Evolutionary conservation across 2,329 filamentous ascomycete genomes (phyloP), one percentile per base, ranked within the genome.

Genomic region (Epichloe baconii): DNA sequence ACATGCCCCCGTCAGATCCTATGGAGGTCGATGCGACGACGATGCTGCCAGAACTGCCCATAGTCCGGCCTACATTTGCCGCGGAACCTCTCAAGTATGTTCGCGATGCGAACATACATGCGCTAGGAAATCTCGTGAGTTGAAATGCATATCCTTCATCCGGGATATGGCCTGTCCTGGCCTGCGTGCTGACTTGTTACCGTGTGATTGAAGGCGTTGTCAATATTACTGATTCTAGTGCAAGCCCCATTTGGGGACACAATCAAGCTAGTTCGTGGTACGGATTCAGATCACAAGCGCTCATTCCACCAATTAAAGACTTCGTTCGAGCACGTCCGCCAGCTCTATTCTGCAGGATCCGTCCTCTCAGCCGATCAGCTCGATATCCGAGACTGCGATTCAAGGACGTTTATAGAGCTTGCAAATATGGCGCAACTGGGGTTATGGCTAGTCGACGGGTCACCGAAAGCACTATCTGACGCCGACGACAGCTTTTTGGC

Each of bases 361-460:
- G 61, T 66, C 47, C 53, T 71, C n/a, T 62, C 62, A 2, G 61
- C 63, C 35, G 58, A 63, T 17, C 63, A 68, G n/a, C 55, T 66
- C n/a, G 61, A 65, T 36, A 55, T 67, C 14, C 57, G 64, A 44
- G 61, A 64, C 35, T 48, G 57, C 23, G 65, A 70, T 42, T 61
- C 61, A 19, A 60, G 61, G 23, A 64, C 62, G 14, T 61, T 69
- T 26, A 64, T 77, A 21, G 69, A 72, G 41, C 65, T 77, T 55
- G 67, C 71, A 10, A 77, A 78, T 52, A 63, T 78, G 51, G 73
- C 74, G 3, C 70, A 72, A 38, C 67, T 76, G 37, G 69, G 68
- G 19, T 59, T 62, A 0, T 71, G 70, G 62, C 53, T 71, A 1
- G 61, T 71, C 34, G 68, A 68, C 31, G 64, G 62, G 3, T 62